These are phyloP conservation scores for Colletotrichum simmondsii DNA, from an alignment of 2,329 filamentous ascomycete genomes.

Conservation along the genomic window DNA sequence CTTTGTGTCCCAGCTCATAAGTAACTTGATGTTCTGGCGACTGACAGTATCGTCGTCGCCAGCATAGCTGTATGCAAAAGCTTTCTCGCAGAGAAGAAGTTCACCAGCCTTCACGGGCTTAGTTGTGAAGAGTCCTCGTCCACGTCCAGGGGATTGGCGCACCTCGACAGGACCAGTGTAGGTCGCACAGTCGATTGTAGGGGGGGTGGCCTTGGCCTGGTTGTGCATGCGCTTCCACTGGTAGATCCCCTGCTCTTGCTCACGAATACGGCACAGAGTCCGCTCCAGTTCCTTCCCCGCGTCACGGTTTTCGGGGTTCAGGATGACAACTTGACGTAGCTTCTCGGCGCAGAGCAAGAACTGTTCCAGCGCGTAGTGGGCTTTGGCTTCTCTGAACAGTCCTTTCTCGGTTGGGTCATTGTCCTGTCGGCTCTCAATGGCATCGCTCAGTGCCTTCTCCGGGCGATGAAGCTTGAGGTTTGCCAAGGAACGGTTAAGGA, in stretches of 20 bases:
- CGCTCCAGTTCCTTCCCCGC: conserved; percentile 44
- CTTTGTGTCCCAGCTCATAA: conserved; percentile 51
- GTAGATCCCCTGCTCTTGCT: conserved; percentile 53
- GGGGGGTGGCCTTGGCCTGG: conserved; percentile 48
- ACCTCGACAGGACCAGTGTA: conserved; percentile 55
- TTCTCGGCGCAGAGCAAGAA: conserved; percentile 49
- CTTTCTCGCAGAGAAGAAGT: conserved; percentile 66
- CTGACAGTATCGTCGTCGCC: conserved; percentile 29
- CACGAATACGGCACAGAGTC: conserved; percentile 44
- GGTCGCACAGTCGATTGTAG: conserved; percentile 58
- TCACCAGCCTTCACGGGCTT: conserved; percentile 58
- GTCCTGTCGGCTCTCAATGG: conserved; percentile 30
- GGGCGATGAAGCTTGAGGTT: conserved; percentile 44
- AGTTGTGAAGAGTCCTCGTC: conserved; percentile 63
- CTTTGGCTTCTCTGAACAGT: conserved; percentile 55
- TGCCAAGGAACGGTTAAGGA: conserved; percentile 48
- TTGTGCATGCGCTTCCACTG: conserved; percentile 48
- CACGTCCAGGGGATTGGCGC: conserved; percentile 50
- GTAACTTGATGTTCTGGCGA: conserved; percentile 37
- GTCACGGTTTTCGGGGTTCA: conserved; percentile 46
- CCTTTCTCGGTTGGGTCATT: conserved; percentile 50
- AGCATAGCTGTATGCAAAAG: conserved; percentile 55
- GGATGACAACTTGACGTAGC: conserved; percentile 44
- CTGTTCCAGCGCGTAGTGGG: conserved; percentile 54
- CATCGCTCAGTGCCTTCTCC: conserved; percentile 45